phyloP scores from a whole-genome alignment of 345 rosid species.

The Eucalyptus viminalis region DNA sequence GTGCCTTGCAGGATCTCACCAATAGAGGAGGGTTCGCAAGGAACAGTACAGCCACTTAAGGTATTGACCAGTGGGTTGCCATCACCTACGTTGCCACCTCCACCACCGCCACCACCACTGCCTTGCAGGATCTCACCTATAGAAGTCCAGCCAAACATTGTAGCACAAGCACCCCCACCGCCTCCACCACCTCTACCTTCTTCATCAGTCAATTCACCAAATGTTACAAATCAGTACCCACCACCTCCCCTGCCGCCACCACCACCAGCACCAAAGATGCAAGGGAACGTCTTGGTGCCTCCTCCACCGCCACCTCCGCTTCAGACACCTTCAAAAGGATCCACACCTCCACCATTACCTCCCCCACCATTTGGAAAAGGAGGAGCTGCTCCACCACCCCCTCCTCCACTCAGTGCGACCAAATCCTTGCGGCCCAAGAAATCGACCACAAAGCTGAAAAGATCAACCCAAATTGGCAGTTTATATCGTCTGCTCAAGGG shows the following conservation, averaged over 20 bases:
- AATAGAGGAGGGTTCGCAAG: neutral
- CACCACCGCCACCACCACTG: neutral
- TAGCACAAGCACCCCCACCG: neutral
- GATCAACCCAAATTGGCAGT: slow-evolving; percentile 67
- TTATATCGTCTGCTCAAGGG: slow-evolving; percentile 67
- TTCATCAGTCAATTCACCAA: slow-evolving; percentile 1
- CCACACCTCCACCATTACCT: slow-evolving; percentile 33
- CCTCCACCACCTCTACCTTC: slow-evolving; percentile 1
- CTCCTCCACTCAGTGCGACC: slow-evolving; percentile 46
- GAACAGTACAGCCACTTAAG: neutral
- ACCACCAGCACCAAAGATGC: neutral
- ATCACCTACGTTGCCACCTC: neutral
- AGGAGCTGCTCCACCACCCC: slow-evolving; percentile 27
- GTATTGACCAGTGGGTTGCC: neutral
- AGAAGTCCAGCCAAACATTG: neutral
- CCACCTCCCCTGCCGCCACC: slow-evolving; percentile 5
- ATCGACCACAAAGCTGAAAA: slow-evolving; percentile 59
- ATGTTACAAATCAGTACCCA: neutral
- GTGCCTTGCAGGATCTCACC: neutral
- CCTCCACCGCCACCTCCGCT: slow-evolving; percentile 9
- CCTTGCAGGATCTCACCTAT: neutral
- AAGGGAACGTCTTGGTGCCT: neutral
- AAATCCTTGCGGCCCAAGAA: slow-evolving; percentile 60
- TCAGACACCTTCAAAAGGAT: slow-evolving; percentile 5
- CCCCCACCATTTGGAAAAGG: slow-evolving; percentile 1